Base-by-base conservation (phyloP, 2,329 filamentous ascomycete species). In the Arthrobotrys conoides region DNA sequence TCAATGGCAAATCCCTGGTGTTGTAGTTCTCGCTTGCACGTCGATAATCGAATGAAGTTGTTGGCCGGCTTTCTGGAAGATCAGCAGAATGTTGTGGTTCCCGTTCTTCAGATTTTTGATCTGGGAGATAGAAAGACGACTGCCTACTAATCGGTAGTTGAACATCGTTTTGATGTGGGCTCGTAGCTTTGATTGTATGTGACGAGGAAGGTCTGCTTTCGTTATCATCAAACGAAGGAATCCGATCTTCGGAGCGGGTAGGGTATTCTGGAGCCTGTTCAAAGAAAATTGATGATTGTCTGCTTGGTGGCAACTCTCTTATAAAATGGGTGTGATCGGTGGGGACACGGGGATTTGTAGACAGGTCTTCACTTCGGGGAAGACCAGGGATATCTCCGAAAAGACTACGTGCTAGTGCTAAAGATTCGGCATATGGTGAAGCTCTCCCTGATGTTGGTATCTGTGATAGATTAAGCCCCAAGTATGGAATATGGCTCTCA, bases 141-240 rank as follows among this genome's bases (percentile, higher is more conserved):
- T 78, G 75, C 27, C 75, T 63, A 38, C 75, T 78, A 16, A 78
- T 69, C 18, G 75, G 75, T 20, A 78, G n/a, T 5, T 69, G 68
- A 9, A 78, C 38, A 10, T 69, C 63, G 22, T 41, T 22, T 41
- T 59, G 63, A 18, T 49, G 46, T 8, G 55, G 44, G 16, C 18
- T 51, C 5, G n/a, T 6, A 2, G 68, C 75, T 41, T 59, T 68
- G 55, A 72, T 72, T 20, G 75, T 78, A 24, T 78, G 75, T 12
- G 75, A 78, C 0, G 61, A 68, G 9, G 75, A 78, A 14, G 75
- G 75, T 8, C 75, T 61, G 24, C 75, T 72, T 10, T 78, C 75
- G 14, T 22, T 46, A 33, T 77, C 67, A n/a, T 77, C 65, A 48
- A 71, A 49, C 2, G 6, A 46, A 27, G 41, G 51, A 12, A 22